Conservation (phyloP, 2,329 filamentous ascomycete species). For the Bisporella sp. region DNA sequence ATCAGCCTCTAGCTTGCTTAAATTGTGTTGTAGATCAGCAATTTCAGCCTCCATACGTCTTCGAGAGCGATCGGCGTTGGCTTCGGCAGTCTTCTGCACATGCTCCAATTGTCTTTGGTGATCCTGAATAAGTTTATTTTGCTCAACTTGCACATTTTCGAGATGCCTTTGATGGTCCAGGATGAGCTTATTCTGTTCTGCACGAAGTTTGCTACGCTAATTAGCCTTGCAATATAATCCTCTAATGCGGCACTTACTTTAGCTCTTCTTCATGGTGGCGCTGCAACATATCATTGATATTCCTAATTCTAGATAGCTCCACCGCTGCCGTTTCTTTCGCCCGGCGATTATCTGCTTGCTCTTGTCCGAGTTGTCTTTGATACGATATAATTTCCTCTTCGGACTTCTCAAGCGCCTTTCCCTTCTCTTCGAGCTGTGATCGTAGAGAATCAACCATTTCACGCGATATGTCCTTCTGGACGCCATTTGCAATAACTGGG, state of each 20-base stretch:
- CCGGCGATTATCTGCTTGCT: conserved; percentile 64
- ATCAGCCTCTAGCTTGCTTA: conserved; percentile 55
- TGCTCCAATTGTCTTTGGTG: conserved; percentile 39
- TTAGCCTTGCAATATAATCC: conserved; percentile 10
- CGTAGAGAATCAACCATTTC: conserved; percentile 85
- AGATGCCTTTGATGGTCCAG: conserved; percentile 35
- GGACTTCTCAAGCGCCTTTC: conserved; percentile 41
- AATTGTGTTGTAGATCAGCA: conserved; percentile 53
- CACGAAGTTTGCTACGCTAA: conserved; percentile 20
- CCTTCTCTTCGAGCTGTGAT: conserved; percentile 68
- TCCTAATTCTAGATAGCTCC: conserved; percentile 40
- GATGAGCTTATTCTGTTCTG: conserved; percentile 26
- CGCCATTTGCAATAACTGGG: conserved; percentile 68
- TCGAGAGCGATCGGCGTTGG: conserved; percentile 41
- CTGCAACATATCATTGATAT: conserved; percentile 63
- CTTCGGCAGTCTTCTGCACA: conserved; percentile 39
- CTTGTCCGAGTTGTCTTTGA: conserved; percentile 56
- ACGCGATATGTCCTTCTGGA: conserved; percentile 87
- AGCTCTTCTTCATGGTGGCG: conserved; percentile 62
- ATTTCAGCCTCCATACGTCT: conserved; percentile 51
- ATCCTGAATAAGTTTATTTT: conserved; percentile 22
- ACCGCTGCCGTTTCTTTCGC: conserved; percentile 50
- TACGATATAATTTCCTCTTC: conserved; percentile 40
- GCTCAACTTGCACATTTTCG: conserved; percentile 36
- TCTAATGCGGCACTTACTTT: conserved; percentile 32